phyloP scores from a whole-genome alignment of 2,329 filamentous ascomycete genomes.

The Cyphellophora europaea region DNA sequence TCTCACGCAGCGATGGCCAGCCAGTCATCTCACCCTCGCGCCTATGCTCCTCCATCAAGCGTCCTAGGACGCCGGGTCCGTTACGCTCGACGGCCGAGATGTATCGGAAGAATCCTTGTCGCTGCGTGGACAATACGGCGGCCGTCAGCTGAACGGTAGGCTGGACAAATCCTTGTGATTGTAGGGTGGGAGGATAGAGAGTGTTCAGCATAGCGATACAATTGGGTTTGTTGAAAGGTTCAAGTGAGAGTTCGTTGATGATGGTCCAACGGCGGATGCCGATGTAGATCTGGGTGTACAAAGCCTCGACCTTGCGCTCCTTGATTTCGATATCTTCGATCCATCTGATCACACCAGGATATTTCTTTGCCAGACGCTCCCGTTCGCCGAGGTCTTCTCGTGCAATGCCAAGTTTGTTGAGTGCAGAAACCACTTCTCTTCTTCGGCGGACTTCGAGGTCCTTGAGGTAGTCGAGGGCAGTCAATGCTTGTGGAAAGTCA shows the following conservation, averaged over 20 bases:
- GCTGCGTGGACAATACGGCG: slow-evolving; percentile 45
- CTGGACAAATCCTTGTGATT: slow-evolving; percentile 28
- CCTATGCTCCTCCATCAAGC: slow-evolving; percentile 45
- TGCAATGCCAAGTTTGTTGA: slow-evolving; percentile 47
- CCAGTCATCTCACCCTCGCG: slow-evolving; percentile 42
- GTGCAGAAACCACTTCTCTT: slow-evolving; percentile 47
- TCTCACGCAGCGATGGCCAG: slow-evolving; percentile 41
- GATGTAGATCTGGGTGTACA: slow-evolving; percentile 54
- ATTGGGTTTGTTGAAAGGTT: slow-evolving; percentile 56
- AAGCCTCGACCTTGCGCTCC: slow-evolving; percentile 41
- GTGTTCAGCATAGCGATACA: slow-evolving; percentile 61
- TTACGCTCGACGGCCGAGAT: slow-evolving; percentile 49
- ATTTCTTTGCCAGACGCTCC: slow-evolving; percentile 39
- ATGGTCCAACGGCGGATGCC: slow-evolving; percentile 56
- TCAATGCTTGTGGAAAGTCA: slow-evolving; percentile 57
- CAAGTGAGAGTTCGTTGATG: slow-evolving; percentile 55
- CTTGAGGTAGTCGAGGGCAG: slow-evolving; percentile 56
- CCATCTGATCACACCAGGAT: slow-evolving; percentile 48
- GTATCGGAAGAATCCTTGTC: slow-evolving; percentile 54
- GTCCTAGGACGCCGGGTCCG: slow-evolving; percentile 43
- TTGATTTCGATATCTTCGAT: slow-evolving; percentile 42
- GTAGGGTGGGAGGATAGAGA: slow-evolving; percentile 47
- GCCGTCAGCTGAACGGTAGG: slow-evolving; percentile 45
- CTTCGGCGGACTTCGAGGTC: slow-evolving; percentile 52
- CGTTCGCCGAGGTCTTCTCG: slow-evolving; percentile 38